Percentiles rank a stretch among this genome's conserved stretches.
phyloP scores from a whole-genome alignment of 805 yeast genomes.

The Sugiyamaella qingdaonensis region DNA sequence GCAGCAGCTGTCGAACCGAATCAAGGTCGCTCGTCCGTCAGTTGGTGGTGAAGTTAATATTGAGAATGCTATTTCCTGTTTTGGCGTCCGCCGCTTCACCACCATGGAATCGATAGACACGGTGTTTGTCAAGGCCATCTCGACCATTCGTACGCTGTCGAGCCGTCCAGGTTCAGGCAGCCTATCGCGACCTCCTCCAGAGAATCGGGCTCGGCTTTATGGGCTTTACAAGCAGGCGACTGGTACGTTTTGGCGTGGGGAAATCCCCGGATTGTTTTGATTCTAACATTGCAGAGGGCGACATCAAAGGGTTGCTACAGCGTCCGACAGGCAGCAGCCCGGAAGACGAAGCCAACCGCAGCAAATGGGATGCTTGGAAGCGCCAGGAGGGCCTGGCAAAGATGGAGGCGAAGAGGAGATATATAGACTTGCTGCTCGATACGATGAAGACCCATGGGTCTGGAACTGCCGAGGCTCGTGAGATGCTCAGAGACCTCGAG shows the following conservation, averaged over 20 bases:
- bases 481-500: constrained; percentile 63
- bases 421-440: constrained; percentile 62
- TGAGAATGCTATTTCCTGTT: background rate
- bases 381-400: constrained; percentile 61
- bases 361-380: constrained; percentile 85
- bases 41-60: background rate
- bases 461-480: constrained; percentile 62
- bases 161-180: constrained; percentile 57
- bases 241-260: constrained; percentile 22
- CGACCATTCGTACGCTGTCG: constrained; percentile 71
- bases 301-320: constrained; percentile 63
- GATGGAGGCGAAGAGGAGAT: constrained; percentile 69
- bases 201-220: constrained; percentile 61
- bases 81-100: constrained; percentile 7
- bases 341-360: constrained; percentile 63
- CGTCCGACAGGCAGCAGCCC: constrained; percentile 57
- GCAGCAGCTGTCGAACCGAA: too few species aligned
- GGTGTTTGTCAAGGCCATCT: constrained; percentile 76
- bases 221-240: constrained; percentile 88
- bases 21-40: too few species aligned
- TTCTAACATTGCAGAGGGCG: constrained; percentile 49
- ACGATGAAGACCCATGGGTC: constrained; percentile 69
- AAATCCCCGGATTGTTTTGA: background rate
- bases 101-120: constrained; percentile 45
- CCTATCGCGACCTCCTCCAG: constrained; percentile 73